A percentile compares a stretch with the other conserved stretches of the same genome.
These are phyloP conservation scores for Globisporangium spiculum DNA, from an alignment of 352 stramenopile species.

Conservation along the genomic window DNA sequence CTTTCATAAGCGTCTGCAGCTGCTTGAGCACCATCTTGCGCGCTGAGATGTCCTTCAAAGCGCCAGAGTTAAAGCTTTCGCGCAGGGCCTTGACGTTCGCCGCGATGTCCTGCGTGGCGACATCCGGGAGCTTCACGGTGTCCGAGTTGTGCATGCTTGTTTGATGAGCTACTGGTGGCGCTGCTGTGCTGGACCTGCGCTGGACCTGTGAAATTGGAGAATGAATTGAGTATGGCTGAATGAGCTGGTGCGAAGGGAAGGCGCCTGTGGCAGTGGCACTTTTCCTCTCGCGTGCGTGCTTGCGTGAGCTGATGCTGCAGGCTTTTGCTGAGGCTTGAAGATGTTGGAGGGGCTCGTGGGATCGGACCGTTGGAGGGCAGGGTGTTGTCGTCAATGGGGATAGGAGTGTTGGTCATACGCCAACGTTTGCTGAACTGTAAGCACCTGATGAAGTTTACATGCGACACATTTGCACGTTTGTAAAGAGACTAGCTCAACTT, in stretches of 20 bases:
- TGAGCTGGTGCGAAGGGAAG: neutral
- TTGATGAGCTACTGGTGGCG: neutral
- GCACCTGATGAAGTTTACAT: too few species aligned
- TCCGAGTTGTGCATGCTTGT: constrained; percentile 1
- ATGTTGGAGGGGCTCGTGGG: neutral
- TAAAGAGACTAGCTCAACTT: too few species aligned
- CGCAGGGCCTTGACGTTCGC: constrained; percentile 49
- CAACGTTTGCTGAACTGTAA: too few species aligned
- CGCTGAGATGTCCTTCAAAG: constrained; percentile 37
- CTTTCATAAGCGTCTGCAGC: constrained; percentile 45
- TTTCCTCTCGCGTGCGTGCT: neutral
- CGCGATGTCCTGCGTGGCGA: constrained; percentile 48
- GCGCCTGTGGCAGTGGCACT: neutral
- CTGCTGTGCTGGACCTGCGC: neutral
- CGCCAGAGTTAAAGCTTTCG: constrained; percentile 41
- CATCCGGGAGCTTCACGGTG: constrained; percentile 31
- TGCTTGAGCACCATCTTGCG: constrained; percentile 46
- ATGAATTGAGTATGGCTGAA: neutral
- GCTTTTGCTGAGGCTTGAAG: neutral
- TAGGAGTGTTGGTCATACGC: too few species aligned
- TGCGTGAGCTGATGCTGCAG: neutral
- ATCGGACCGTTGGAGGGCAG: neutral
- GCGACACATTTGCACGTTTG: too few species aligned
- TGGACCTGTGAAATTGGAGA: neutral
- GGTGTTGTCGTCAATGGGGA: too few species aligned